These are phyloP conservation scores for Leishmania major DNA, from an alignment of 208 protist genomes.

Conservation along the genomic window DNA sequence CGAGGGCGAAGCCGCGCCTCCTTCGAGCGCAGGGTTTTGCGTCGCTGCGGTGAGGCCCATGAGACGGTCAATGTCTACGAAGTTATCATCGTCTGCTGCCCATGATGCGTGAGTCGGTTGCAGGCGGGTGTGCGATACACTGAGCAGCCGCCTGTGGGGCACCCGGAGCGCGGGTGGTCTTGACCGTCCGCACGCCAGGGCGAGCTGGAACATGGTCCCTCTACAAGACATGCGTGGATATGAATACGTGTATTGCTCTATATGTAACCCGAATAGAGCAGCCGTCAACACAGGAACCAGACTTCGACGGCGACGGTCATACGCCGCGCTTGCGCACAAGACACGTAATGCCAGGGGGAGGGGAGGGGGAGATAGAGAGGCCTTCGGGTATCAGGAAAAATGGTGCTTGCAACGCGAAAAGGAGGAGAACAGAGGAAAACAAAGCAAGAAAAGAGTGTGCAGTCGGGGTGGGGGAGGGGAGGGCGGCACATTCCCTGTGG, in stretches of 20 bases:
- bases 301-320: background rate
- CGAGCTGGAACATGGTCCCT: background rate
- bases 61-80: slow-evolving; percentile 52
- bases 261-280: background rate
- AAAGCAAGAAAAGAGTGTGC: background rate
- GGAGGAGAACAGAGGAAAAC: background rate
- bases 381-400: background rate
- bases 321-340: background rate
- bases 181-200: background rate
- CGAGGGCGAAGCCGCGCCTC: background rate
- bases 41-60: background rate
- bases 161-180: background rate
- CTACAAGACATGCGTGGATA: slow-evolving; percentile 9
- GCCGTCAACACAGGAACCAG: background rate
- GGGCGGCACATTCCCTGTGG: background rate
- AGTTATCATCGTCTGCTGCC: slow-evolving; percentile 32
- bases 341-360: background rate
- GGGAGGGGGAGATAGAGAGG: background rate
- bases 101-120: background rate
- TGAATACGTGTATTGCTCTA: background rate
- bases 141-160: background rate
- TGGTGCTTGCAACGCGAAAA: background rate
- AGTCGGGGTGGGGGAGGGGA: background rate
- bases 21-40: background rate
- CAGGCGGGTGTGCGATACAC: background rate